Base-by-base conservation (phyloP, 805 yeast genomes). In the Jamesozyma lodderae region DNA sequence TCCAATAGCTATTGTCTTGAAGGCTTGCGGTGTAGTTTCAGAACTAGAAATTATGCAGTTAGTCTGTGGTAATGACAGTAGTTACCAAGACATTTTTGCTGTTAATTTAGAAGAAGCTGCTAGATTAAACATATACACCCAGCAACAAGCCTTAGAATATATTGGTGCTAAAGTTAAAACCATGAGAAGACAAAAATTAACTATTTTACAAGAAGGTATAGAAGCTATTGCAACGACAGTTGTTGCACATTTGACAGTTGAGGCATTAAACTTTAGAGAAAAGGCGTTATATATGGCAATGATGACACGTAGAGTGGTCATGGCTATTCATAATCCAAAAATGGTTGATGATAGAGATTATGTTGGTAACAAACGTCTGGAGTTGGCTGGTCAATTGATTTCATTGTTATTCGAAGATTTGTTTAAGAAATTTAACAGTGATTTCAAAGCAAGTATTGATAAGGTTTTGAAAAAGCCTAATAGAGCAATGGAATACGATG, bases 291-390 rank as follows among this genome's bases (percentile, higher is more conserved):
- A 92, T 57, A 77, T 92, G 49, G 96, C 96, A 1, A 78, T 86
- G 63, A 92, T 92, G 98, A 83, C 98, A 1, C 76, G 98, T 57
- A 75, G 97, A 55, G 97, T 90, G 3, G 73, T 92, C 17, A 85
- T 86, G 94, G 85, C 98, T 4, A 85, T 92, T 79, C 79, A 84
- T 46, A 83, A 92, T 53, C 94, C 96, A 6, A 78, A 79, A 48
- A 79, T 86, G 80, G 95, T 92, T n/a, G 98, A 92, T 55, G 98
- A 92, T 63, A 78, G 97, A 63, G 98, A 92, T 67, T 92, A 92
- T 56, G 97, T 92, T 32, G 98, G 98, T 69, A 90, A 90, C 65
- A 92, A 92, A 62, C 82, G 98, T 64, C 70, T 92, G 47, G 98
- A 92, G 65, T 69, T 92, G 56, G 98, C 98, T 0, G 98, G 98